Conservation (phyloP, 2,329 filamentous ascomycete genomes). For the Penicillium sp. region DNA sequence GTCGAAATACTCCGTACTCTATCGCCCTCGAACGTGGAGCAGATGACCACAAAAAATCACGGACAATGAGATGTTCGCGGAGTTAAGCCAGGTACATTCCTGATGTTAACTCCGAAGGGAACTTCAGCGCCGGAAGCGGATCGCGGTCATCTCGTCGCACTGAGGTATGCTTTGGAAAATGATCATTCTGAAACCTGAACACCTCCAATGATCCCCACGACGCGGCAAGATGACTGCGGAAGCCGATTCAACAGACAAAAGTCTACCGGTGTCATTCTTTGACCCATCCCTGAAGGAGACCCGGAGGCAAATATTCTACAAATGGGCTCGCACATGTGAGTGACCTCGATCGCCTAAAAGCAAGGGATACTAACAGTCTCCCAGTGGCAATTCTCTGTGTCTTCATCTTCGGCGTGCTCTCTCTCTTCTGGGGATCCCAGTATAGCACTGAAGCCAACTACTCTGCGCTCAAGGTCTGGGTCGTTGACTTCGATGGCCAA, state of each 20-base stretch:
- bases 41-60: too few species aligned
- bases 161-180: not conserved
- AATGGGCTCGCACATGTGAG: constrained; percentile 29
- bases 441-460: constrained; percentile 54
- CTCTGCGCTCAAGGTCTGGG: constrained; percentile 53
- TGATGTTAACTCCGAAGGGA: constrained; percentile 4
- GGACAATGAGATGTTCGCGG: not conserved
- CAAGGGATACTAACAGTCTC: constrained; percentile 1
- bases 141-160: not conserved
- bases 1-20: too few species aligned
- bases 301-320: constrained; percentile 21
- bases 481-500: constrained; percentile 65
- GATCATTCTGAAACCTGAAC: not conserved
- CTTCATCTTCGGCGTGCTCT: constrained; percentile 59
- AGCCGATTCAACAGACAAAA: not conserved
- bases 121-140: constrained; percentile 13
- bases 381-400: constrained; percentile 49
- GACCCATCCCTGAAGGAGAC: constrained; percentile 25
- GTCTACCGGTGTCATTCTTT: constrained; percentile 29
- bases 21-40: too few species aligned
- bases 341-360: not conserved
- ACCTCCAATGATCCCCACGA: not conserved
- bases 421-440: constrained; percentile 63
- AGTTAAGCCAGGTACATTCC: constrained; percentile 6
- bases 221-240: not conserved